A percentile compares a stretch with the other conserved stretches of the same genome.
These are phyloP conservation scores for Ustilago trichophora DNA, from an alignment of 1,284 basidiomycete genomes.

Conservation along the genomic window DNA sequence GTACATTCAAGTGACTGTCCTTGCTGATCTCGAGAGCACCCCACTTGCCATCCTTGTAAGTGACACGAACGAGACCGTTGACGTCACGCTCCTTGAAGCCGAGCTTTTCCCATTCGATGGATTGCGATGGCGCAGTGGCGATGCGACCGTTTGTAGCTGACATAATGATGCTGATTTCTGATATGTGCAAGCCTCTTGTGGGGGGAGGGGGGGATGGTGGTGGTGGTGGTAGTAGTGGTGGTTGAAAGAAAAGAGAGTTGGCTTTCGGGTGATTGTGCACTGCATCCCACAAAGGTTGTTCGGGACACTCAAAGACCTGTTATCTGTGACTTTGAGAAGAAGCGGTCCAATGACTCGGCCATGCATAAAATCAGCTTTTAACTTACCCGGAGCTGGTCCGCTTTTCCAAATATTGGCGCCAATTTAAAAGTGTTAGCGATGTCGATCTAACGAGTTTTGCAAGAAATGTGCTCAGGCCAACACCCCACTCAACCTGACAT, in stretches of 20 bases:
- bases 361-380: slow-evolving; percentile 1
- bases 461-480: no score
- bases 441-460: no score
- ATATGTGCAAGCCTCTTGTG: no score
- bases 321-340: not conserved
- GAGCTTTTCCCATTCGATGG: slow-evolving; percentile 45
- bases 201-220: not conserved
- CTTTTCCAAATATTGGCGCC: no score
- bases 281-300: no score
- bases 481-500: no score
- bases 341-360: slow-evolving; percentile 16
- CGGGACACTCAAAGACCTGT: no score
- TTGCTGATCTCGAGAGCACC: slow-evolving; percentile 53
- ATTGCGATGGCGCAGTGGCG: slow-evolving; percentile 37
- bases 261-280: no score
- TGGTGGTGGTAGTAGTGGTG: not conserved
- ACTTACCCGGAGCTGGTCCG: no score
- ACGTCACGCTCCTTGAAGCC: slow-evolving; percentile 51
- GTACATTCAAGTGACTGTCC: slow-evolving; percentile 60
- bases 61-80: slow-evolving; percentile 48
- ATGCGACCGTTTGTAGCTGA: slow-evolving; percentile 24
- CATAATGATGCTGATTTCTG: slow-evolving; percentile 2
- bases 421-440: no score
- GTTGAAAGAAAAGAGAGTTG: not conserved
- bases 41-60: slow-evolving; percentile 58